Base-by-base conservation (phyloP, 495 filamentous ascomycete species). In the Hyaloscypha bicolor region DNA sequence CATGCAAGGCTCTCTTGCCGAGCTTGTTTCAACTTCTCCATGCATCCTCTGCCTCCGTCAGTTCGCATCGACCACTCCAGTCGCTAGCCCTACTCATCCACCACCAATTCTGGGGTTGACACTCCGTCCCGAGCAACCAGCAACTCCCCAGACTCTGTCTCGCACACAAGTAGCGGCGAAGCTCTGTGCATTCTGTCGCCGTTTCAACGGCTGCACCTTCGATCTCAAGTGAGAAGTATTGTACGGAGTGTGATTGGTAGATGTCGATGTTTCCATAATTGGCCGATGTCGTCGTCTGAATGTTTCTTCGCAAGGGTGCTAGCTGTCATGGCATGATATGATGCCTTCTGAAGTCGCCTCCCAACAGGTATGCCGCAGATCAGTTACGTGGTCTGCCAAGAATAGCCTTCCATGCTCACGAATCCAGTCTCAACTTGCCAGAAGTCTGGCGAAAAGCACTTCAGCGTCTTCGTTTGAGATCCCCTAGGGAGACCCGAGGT, bases 131-230 rank as follows among this genome's bases (percentile, higher is more conserved):
- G 25, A 25, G 25, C 25, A 9, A 29, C 30, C 51, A 35, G n/a
- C 12, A 33, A 39, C 11, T 11, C 45, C 22, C 32, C 61, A 21
- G 35, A 63, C 42, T 32, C 33, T 45, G 53, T 45, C 51, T 8
- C 19, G 6, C 1, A 37, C 35, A 0, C 8, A 8, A 37, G 35
- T 12, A 37, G 53, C 30, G 45, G 14, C 25, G 29, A 69, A 29
- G 62, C 67, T 69, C 62, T 61, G 62, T 65, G 58, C 67, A 48
- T 61, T 31, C 11, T 65, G 57, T 62, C 67, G 56, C 22, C 35
- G 62, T 64, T 69, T 69, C 57, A 64, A 62, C 33, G 22, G 11
- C 22, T 62, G 21, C 33, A 48, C 32, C 32, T 55, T 55, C 35
- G 51, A 31, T 53, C 9, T 53, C 45, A 48, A 48, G 42, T 58